Conservation (phyloP, 768 basidiomycete genomes). For the Boletellus ananas region DNA sequence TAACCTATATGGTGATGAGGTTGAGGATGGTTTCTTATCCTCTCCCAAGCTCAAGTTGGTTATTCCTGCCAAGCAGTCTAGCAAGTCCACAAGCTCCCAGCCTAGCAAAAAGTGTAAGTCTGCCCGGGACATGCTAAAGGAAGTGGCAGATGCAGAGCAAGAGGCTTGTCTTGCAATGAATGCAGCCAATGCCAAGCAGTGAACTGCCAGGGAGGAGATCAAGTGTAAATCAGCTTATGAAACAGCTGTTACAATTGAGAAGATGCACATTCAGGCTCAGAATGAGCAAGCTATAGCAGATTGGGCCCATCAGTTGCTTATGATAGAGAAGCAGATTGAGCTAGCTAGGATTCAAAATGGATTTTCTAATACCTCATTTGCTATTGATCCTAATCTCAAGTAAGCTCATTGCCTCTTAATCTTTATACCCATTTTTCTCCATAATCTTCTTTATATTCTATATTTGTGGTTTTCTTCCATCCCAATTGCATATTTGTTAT, state of each 20-base stretch:
- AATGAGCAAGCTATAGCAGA: slow-evolving; percentile 1
- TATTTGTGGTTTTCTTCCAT: too few species aligned
- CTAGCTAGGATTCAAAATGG: neutral
- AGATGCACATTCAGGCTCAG: slow-evolving; percentile 1
- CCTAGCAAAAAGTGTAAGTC: neutral
- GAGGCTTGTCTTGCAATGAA: neutral
- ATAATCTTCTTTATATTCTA: too few species aligned
- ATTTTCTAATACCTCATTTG: too few species aligned
- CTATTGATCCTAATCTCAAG: neutral
- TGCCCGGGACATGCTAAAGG: neutral
- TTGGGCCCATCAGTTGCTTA: neutral
- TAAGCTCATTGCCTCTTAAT: neutral
- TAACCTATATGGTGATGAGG: neutral
- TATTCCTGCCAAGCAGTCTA: neutral
- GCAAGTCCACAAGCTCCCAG: neutral
- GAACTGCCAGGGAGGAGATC: neutral
- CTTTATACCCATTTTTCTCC: neutral
- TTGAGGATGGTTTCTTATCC: neutral
- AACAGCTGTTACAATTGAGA: neutral
- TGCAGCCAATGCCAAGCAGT: neutral
- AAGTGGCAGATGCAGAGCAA: neutral
- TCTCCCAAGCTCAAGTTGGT: neutral
- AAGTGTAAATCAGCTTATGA: neutral
- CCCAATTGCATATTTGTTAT: too few species aligned
- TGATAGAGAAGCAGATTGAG: slow-evolving; percentile 5